Evolutionary conservation across 2,329 filamentous ascomycete genomes (phyloP).

Genomic region (Trichoderma oligosporum): DNA sequence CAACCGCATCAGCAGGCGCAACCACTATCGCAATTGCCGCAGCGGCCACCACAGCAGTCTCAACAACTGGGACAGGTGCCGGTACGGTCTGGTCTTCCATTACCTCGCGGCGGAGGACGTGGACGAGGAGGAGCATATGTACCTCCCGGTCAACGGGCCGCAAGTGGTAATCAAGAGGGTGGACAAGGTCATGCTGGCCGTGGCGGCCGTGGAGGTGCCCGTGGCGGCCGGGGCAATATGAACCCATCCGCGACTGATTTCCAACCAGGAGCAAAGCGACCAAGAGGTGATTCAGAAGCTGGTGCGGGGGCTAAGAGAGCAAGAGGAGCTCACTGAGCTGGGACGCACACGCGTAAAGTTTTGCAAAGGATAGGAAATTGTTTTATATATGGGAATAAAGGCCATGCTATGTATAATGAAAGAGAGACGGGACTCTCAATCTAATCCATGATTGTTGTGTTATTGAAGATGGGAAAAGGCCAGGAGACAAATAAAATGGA

Average conservation of each 20-base stretch:
- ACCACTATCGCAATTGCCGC: constrained; percentile 20
- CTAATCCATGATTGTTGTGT: constrained; percentile 3
- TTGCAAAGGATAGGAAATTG: background rate
- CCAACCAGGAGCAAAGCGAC: constrained; percentile 55
- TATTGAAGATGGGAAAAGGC: background rate
- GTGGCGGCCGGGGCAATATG: constrained; percentile 42
- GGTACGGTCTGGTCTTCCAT: constrained; percentile 38
- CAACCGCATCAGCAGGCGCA: constrained; percentile 10
- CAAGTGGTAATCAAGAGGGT: constrained; percentile 37
- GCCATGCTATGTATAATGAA: constrained; percentile 19
- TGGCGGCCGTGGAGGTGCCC: constrained; percentile 41
- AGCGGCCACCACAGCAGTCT: constrained; percentile 23
- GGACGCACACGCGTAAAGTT: background rate
- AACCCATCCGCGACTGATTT: constrained; percentile 54
- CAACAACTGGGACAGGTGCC: constrained; percentile 24
- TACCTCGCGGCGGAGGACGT: constrained; percentile 41
- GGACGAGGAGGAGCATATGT: constrained; percentile 39
- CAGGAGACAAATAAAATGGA: constrained; percentile 13
- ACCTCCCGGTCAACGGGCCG: constrained; percentile 36
- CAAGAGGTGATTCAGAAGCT: constrained; percentile 49
- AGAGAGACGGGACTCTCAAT: background rate
- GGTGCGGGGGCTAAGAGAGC: constrained; percentile 43
- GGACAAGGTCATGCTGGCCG: constrained; percentile 31
- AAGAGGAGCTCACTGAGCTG: constrained; percentile 37
- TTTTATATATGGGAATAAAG: background rate